A percentile compares a stretch with the other conserved stretches of the same genome.
These are phyloP conservation scores for Carpinus viminea DNA, from an alignment of 306 rosid species.

Conservation along the genomic window DNA sequence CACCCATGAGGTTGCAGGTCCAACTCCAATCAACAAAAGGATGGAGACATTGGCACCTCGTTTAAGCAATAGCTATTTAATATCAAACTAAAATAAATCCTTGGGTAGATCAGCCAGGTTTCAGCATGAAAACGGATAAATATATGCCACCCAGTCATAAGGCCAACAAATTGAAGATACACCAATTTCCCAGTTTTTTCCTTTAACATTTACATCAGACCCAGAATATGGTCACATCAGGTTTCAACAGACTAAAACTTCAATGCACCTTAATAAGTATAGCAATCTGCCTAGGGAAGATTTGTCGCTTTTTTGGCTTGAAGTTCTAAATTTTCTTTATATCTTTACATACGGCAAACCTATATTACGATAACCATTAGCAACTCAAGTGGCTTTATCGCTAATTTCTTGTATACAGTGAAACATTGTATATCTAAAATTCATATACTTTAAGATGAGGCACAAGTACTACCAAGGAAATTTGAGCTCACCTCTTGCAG, in stretches of 20 bases:
- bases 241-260: background rate
- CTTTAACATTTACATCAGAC: background rate
- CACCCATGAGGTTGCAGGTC: background rate
- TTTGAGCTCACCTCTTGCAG: constrained; percentile 87
- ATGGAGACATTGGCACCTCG: background rate
- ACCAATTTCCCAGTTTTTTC: background rate
- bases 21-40: background rate
- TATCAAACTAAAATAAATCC: background rate
- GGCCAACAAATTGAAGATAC: background rate
- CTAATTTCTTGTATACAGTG: background rate
- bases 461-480: constrained; percentile 11
- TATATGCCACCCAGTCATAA: background rate
- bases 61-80: background rate
- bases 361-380: background rate
- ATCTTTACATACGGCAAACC: background rate
- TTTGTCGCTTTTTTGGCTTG: background rate
- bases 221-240: background rate
- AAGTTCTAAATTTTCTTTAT: background rate
- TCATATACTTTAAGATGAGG: constrained; percentile 1
- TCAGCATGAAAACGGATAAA: background rate
- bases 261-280: background rate
- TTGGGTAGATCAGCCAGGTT: constrained; percentile 6
- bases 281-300: background rate
- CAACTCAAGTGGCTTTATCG: constrained; percentile 4
- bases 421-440: background rate